Conservation (phyloP, 495 filamentous ascomycete species). For the Penicillium angulare region DNA sequence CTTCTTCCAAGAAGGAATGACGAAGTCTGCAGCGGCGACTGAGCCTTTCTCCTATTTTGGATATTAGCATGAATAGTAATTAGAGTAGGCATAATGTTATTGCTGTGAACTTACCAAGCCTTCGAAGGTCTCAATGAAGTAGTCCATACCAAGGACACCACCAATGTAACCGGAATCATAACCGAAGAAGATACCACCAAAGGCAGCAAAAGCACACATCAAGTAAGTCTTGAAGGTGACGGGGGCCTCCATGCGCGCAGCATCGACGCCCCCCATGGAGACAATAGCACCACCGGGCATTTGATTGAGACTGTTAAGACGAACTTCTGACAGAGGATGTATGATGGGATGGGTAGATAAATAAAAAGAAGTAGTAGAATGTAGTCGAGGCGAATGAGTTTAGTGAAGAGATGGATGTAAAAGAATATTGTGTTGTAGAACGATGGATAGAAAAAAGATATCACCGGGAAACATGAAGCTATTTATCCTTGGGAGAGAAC, state of each 20-base stretch:
- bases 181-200: slow-evolving; percentile 60
- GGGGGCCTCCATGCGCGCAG: slow-evolving; percentile 55
- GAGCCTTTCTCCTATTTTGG: slow-evolving; percentile 22
- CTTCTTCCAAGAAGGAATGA: slow-evolving; percentile 47
- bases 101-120: slow-evolving; percentile 23
- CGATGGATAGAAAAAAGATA: slow-evolving; percentile 6
- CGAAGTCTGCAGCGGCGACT: slow-evolving; percentile 31
- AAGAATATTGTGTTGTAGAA: neutral
- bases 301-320: slow-evolving; percentile 5
- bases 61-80: too few relatives aligned
- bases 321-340: too few relatives aligned
- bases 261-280: slow-evolving; percentile 36
- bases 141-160: slow-evolving; percentile 53
- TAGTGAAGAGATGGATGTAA: neutral
- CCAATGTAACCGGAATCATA: slow-evolving; percentile 56
- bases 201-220: slow-evolving; percentile 59
- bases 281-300: slow-evolving; percentile 23
- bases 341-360: neutral
- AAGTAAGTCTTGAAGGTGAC: slow-evolving; percentile 62
- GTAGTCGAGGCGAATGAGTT: neutral
- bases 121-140: slow-evolving; percentile 47
- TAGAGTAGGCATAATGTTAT: too few relatives aligned
- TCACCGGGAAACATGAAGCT: neutral
- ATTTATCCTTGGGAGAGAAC: neutral
- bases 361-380: neutral